A percentile compares a stretch with the other conserved stretches of the same genome.
Conservation (phyloP, 2,329 filamentous ascomycete species). For the Epichloe scottii region DNA sequence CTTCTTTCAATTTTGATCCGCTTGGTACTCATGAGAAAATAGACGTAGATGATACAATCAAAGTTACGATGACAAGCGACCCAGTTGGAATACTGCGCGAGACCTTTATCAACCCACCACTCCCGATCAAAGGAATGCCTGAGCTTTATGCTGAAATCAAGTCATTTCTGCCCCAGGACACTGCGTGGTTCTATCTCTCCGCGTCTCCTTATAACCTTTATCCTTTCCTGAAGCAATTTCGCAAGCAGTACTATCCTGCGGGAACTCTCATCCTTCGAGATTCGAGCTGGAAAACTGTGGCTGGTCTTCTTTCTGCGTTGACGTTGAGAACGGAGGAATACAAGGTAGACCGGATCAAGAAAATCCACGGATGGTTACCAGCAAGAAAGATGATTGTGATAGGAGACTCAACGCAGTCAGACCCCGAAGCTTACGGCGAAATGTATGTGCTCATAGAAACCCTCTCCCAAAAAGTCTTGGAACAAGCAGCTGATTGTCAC, state of each 20-base stretch:
- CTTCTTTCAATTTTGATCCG: background rate
- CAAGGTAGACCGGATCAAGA: slow-evolving; percentile 68
- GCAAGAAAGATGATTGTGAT: slow-evolving; percentile 68
- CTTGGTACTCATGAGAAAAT: background rate
- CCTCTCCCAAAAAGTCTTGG: background rate
- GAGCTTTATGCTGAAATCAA: slow-evolving; percentile 63
- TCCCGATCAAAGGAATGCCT: slow-evolving; percentile 68
- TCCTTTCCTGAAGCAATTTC: slow-evolving; percentile 68
- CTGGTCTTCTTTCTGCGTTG: slow-evolving; percentile 65
- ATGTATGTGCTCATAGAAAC: slow-evolving; percentile 37
- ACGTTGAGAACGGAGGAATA: slow-evolving; percentile 75
- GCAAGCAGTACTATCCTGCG: slow-evolving; percentile 55
- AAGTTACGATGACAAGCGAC: slow-evolving; percentile 71
- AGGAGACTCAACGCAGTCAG: slow-evolving; percentile 83
- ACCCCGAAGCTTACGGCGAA: slow-evolving; percentile 81
- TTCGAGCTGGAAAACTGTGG: slow-evolving; percentile 72
- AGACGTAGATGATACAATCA: slow-evolving; percentile 95
- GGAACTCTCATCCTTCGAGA: slow-evolving; percentile 80
- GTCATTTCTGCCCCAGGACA: slow-evolving; percentile 36
- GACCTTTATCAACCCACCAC: slow-evolving; percentile 68
- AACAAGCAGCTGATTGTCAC: slow-evolving; percentile 5
- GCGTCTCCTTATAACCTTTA: slow-evolving; percentile 93
- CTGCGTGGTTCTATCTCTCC: slow-evolving; percentile 85
- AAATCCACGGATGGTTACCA: slow-evolving; percentile 70
- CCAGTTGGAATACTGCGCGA: slow-evolving; percentile 68